phyloP scores from a whole-genome alignment of 1,139 yeast species.

The Spathaspora sp. region DNA sequence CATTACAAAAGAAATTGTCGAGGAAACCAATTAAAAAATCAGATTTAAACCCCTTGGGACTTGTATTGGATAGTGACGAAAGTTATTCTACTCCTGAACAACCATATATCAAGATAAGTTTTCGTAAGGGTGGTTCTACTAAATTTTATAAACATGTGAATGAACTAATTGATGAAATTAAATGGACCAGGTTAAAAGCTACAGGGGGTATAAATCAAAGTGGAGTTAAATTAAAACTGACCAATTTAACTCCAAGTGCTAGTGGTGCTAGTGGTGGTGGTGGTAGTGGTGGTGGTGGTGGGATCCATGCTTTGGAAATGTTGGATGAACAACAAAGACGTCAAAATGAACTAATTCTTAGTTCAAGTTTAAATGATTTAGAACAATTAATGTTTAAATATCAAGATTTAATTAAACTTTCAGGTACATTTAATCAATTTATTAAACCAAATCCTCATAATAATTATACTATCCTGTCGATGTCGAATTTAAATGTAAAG shows the following conservation, averaged over 20 bases:
- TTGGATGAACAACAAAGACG: slow-evolving; percentile 56
- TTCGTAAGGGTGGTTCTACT: slow-evolving; percentile 58
- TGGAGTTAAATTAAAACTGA: slow-evolving; percentile 23
- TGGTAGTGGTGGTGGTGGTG: slow-evolving; percentile 22
- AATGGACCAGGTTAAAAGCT: slow-evolving; percentile 43
- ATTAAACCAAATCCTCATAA: slow-evolving; percentile 14
- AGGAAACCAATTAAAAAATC: slow-evolving; percentile 1
- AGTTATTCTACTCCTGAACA: slow-evolving; percentile 33
- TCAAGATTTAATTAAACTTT: slow-evolving; percentile 63
- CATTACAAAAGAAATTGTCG: slow-evolving; percentile 11
- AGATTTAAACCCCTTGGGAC: slow-evolving; percentile 18
- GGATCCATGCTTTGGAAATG: slow-evolving; percentile 72
- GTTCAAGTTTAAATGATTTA: slow-evolving; percentile 73
- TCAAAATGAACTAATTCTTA: slow-evolving; percentile 62
- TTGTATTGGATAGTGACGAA: slow-evolving; percentile 28
- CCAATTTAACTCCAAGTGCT: slow-evolving; percentile 7
- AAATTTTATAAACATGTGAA: slow-evolving; percentile 44
- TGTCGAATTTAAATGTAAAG: slow-evolving; percentile 33
- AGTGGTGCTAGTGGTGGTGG: slow-evolving; percentile 34
- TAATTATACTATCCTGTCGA: slow-evolving; percentile 12
- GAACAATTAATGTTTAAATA: slow-evolving; percentile 78
- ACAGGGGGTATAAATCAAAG: slow-evolving; percentile 44
- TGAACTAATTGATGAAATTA: slow-evolving; percentile 42
- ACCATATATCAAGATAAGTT: slow-evolving; percentile 56
- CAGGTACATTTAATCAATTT: slow-evolving; percentile 46